Evolutionary conservation across 768 basidiomycete species (phyloP).

Genomic region (Panellus pusillus): DNA sequence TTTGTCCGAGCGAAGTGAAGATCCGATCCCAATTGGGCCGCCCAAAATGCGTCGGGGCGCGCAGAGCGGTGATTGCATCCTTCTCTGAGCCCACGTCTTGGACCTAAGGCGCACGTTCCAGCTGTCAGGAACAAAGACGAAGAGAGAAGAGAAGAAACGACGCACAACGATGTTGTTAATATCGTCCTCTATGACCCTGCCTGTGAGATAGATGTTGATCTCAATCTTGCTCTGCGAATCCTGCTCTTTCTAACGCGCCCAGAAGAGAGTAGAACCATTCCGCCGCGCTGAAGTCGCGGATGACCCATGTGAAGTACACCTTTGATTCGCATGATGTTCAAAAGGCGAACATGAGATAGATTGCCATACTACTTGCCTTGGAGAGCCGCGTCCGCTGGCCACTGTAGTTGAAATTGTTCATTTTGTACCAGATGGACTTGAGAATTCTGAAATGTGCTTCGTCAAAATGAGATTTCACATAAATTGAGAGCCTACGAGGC

Average conservation of each 20-base stretch:
- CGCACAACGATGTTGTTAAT: constrained; percentile 88
- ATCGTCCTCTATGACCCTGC: constrained; percentile 88
- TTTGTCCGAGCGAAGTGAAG: constrained; percentile 71
- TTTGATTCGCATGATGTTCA: constrained; percentile 15
- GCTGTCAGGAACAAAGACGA: neutral
- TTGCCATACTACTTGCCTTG: constrained; percentile 48
- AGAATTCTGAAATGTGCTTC: constrained; percentile 52
- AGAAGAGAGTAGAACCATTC: constrained; percentile 96
- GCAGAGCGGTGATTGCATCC: constrained; percentile 85
- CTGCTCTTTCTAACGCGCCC: constrained; percentile 90
- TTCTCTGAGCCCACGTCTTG: no score
- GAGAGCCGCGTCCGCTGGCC: constrained; percentile 79
- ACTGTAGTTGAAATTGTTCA: constrained; percentile 80
- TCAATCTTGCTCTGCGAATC: constrained; percentile 79
- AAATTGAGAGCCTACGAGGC: constrained; percentile 67
- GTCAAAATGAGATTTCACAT: neutral
- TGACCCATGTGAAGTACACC: constrained; percentile 95
- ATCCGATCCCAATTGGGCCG: constrained; percentile 84
- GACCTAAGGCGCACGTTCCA: constrained; percentile 39
- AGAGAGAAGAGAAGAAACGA: constrained; percentile 4
- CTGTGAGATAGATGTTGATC: no score
- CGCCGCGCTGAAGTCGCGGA: constrained; percentile 85
- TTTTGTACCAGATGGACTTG: constrained; percentile 94
- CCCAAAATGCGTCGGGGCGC: constrained; percentile 92
- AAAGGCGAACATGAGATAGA: neutral